A percentile compares a stretch with the other conserved stretches of the same genome.
phyloP scores from a whole-genome alignment of 176 grass and related monocot species.

The Paspalum notatum region DNA sequence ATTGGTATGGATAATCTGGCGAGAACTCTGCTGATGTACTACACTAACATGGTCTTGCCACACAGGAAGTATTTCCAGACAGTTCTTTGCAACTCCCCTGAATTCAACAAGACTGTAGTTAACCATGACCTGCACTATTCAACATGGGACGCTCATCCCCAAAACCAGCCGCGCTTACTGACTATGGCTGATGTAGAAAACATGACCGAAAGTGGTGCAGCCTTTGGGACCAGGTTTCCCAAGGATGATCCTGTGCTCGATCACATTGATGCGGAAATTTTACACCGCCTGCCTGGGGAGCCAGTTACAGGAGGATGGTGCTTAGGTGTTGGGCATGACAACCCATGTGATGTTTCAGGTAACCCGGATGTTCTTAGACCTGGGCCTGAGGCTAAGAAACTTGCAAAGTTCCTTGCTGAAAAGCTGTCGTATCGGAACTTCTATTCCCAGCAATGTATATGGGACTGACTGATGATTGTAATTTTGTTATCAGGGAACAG shows the following conservation, averaged over 20 bases:
- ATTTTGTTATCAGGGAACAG: conserved; percentile 16
- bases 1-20: conserved; percentile 78
- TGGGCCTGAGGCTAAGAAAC: conserved; percentile 58
- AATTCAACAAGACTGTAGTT: conserved; percentile 78
- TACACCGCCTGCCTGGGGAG: conserved; percentile 44
- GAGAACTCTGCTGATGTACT: conserved; percentile 90
- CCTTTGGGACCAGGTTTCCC: conserved; percentile 63
- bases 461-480: conserved; percentile 62
- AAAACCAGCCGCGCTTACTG: conserved; percentile 57
- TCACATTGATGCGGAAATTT: conserved; percentile 67
- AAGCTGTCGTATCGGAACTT: conserved; percentile 57
- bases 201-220: conserved; percentile 59
- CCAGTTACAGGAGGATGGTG: conserved; percentile 85
- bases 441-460: conserved; percentile 76
- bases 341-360: conserved; percentile 70
- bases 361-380: conserved; percentile 81
- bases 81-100: conserved; percentile 81
- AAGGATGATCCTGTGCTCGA: conserved; percentile 69
- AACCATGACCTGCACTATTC: conserved; percentile 80
- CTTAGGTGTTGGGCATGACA: conserved; percentile 62
- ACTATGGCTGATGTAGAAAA: conserved; percentile 60
- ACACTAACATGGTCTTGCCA: conserved; percentile 72
- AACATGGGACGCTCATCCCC: conserved; percentile 33
- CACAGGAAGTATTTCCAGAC: conserved; percentile 93
- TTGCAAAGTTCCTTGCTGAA: conserved; percentile 63